Conservation (phyloP, 768 basidiomycete genomes). For the Boletellus ananiceps region DNA sequence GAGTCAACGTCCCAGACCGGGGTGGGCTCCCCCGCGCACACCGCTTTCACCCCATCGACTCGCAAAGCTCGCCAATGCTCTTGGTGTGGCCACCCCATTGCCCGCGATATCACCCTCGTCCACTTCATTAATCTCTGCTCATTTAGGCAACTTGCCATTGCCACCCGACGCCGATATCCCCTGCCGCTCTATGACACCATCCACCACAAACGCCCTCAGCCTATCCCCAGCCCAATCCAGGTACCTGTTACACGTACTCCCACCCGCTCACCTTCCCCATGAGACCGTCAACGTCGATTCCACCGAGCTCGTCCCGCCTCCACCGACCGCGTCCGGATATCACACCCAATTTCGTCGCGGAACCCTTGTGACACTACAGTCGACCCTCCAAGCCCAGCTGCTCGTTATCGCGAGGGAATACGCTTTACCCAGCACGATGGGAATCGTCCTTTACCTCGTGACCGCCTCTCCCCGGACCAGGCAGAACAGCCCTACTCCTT, state of each 20-base stretch:
- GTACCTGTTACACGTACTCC: constrained; percentile 80
- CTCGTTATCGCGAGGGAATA: constrained; percentile 91
- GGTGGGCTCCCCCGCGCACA: constrained; percentile 63
- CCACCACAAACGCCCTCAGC: constrained; percentile 37
- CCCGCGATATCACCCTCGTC: constrained; percentile 40
- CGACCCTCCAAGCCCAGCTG: constrained; percentile 79
- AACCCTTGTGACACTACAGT: constrained; percentile 79
- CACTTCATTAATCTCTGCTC: constrained; percentile 8
- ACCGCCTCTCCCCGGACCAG: constrained; percentile 29
- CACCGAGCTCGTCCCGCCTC: constrained; percentile 47
- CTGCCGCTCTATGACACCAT: constrained; percentile 50
- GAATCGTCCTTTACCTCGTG: constrained; percentile 80
- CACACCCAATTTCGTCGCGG: constrained; percentile 79
- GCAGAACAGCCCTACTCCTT: constrained; percentile 15
- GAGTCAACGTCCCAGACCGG: constrained; percentile 3
- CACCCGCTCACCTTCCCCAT: constrained; percentile 68
- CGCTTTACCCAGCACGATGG: constrained; percentile 80
- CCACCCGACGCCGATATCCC: constrained; percentile 29
- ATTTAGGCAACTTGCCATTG: constrained; percentile 16
- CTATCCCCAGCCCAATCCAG: constrained; percentile 48
- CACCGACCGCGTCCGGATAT: constrained; percentile 64
- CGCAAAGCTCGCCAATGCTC: constrained; percentile 80
- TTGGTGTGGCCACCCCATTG: constrained; percentile 73
- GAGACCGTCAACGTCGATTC: constrained; percentile 43
- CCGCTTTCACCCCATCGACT: constrained; percentile 74